Evolutionary conservation across 202 grass and related monocot genomes (phyloP), one percentile per base, ranked within the genome.

Genomic region (Carex arenaria): DNA sequence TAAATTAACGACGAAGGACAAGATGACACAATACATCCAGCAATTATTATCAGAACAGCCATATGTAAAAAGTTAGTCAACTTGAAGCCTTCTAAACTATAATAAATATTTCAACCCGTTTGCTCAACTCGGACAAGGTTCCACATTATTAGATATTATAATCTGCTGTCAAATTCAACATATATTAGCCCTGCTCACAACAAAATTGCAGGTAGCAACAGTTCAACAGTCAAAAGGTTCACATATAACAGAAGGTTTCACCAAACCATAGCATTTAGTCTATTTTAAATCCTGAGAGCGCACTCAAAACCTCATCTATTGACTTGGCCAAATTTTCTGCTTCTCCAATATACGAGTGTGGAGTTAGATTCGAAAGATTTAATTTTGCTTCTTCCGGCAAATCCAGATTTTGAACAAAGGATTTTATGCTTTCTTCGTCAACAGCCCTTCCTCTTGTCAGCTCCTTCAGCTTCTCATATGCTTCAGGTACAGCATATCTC

Each of bases 391-490:
- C 89, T 71, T 91, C 77, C 0, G 90, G 90, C 42, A 95, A 67
- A 62, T 98, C 91, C 57, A 98, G 87, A 84, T 75, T 83, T 82
- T 92, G 77, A 69, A 91, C 86, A 85, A 98, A 98, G 23, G 77
- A 76, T 65, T 68, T 82, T 86, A 98, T 93, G 85, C 91, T 98
- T 43, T 89, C 86, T 86, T 98, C 92, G 45, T 91, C 90, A 57
- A 95, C 93, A 76, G 61, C 81, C 80, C 89, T 90, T 45, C 95
- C 95, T 88, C 91, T 93, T 7, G 88, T 93, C 43, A 95, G 54
- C 28, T 98, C 93, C 89, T 98, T 98, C 69, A 98, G 89, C 79
- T 95, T 98, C 81, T 98, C 93, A 63, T 95, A 95, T 61, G 91
- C 87, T 67, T 95, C 86, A 38, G 92, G 89, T 61, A 98, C 88